A percentile compares a stretch with the other conserved stretches of the same genome.
Conservation (phyloP, 768 basidiomycete genomes). For the Mycena venus region DNA sequence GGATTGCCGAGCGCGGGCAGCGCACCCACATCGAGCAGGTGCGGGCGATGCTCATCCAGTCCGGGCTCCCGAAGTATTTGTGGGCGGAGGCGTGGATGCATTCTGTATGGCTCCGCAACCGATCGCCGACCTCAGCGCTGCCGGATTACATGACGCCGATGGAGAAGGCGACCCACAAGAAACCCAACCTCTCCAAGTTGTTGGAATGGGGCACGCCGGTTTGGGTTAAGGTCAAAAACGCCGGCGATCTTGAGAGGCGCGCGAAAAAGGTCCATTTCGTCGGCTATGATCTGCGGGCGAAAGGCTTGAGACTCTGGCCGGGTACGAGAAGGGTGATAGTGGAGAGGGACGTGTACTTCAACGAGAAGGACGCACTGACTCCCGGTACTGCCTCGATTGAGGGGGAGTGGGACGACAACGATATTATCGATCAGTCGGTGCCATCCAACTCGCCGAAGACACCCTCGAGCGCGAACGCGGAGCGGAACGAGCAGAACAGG, state of each 20-base stretch:
- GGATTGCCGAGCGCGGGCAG: constrained; percentile 33
- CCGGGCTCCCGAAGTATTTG: constrained; percentile 27
- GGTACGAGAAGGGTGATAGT: constrained; percentile 37
- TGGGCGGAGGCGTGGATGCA: constrained; percentile 37
- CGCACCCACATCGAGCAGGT: constrained; percentile 18
- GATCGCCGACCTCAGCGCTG: neutral
- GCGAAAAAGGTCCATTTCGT: constrained; percentile 35
- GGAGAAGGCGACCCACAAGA: neutral
- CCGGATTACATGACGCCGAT: neutral
- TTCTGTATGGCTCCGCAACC: constrained; percentile 21
- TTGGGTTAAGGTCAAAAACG: constrained; percentile 12
- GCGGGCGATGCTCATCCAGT: constrained; percentile 34
- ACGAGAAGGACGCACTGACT: too few relatives aligned
- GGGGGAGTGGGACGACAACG: neutral
- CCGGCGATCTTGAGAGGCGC: constrained; percentile 35
- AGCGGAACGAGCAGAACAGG: too few relatives aligned
- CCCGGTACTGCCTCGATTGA: neutral
- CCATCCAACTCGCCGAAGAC: too few relatives aligned
- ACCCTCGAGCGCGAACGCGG: too few relatives aligned
- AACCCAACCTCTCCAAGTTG: neutral
- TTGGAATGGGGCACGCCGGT: too few relatives aligned
- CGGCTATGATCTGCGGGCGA: constrained; percentile 35
- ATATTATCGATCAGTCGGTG: neutral
- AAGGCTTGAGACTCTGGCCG: constrained; percentile 44
- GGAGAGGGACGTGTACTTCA: constrained; percentile 37